A percentile compares a stretch with the other conserved stretches of the same genome.
Evolutionary conservation across 495 filamentous ascomycete species (phyloP).

Genomic region (Bacidia rubella): DNA sequence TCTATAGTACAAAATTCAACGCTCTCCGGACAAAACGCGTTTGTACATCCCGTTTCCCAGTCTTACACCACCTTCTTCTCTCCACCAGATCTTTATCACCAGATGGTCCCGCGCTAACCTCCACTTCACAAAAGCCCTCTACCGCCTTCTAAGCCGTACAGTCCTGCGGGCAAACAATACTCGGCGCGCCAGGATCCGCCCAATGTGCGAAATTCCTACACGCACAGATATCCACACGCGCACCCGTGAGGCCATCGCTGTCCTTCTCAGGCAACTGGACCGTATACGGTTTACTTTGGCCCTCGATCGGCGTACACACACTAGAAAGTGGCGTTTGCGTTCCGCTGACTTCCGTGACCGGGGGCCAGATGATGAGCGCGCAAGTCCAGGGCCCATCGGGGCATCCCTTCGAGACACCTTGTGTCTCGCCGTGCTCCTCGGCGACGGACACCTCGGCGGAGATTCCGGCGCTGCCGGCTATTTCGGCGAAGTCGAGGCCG

Average conservation of each 20-base stretch:
- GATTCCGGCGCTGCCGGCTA: not conserved
- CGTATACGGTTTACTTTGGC: not conserved
- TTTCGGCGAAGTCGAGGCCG: not conserved
- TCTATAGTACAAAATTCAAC: too few species aligned
- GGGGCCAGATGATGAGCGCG: not conserved
- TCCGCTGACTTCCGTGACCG: not conserved
- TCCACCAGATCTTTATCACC: too few species aligned
- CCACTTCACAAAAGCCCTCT: too few species aligned
- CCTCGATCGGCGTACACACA: not conserved
- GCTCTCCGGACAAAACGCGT: too few species aligned
- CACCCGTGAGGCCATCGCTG: not conserved
- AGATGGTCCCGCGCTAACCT: too few species aligned
- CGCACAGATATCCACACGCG: not conserved
- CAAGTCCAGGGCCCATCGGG: not conserved
- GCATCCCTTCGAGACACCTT: not conserved
- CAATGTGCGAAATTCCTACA: not conserved
- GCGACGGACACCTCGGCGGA: not conserved
- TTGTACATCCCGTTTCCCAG: too few species aligned
- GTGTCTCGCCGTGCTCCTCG: not conserved
- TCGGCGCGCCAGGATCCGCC: not conserved
- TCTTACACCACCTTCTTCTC: too few species aligned
- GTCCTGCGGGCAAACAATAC: not conserved
- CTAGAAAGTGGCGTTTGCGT: not conserved
- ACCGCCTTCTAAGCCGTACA: too few species aligned
- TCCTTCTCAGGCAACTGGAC: not conserved